Base-by-base conservation (phyloP, 2,329 filamentous ascomycete genomes). In the Aaosphaeria pasadenensis region DNA sequence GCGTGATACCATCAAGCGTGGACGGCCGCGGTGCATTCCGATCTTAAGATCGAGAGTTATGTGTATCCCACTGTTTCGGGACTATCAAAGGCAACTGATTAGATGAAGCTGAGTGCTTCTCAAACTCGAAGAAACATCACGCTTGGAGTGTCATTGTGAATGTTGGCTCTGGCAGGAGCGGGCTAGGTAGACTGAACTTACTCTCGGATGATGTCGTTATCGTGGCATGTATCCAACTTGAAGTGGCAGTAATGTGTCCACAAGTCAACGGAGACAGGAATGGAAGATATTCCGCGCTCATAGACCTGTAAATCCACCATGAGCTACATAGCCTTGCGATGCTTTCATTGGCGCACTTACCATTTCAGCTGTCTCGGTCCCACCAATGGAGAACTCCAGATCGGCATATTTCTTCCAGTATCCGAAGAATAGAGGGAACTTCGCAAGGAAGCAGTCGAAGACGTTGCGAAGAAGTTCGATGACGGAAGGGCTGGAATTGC, bases 371-470 rank as follows among this genome's bases (percentile, higher is more conserved):
- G 92, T 92, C 76, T 99, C 94, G 5, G 94, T 95, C 13, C 94
- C 94, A 4, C 91, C 91, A 56, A 99, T 96, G 44, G 91, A 91
- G 74, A 99, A 99, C 67, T 99, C 94, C 55, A 95, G 80, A 64
- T 97, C 92, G 64, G 94, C 94, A 79, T 97, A 99, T 71, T 96
- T 97, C 77, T 97, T 97, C 94, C 94, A 99, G 76, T 97, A 99
- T 45, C 92, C 94, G 64, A 97, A 99, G 36, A 97, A 83, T 7
- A 97, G 81, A 3, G 94, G 94, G 57, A 96, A 99, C 67, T 96
- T 96, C 52, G 89, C 83, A 24, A 99, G 86, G 66, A 99, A 95
- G 42, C 88, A 84, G 70, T 99, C 91, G 76, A 95, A 97, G 53
- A 89, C 84, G 70, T 89, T 85, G 71, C 94, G 87, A 47, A 91